Base-by-base conservation (phyloP, 768 basidiomycete species). In the Cystobasidium onofrii region DNA sequence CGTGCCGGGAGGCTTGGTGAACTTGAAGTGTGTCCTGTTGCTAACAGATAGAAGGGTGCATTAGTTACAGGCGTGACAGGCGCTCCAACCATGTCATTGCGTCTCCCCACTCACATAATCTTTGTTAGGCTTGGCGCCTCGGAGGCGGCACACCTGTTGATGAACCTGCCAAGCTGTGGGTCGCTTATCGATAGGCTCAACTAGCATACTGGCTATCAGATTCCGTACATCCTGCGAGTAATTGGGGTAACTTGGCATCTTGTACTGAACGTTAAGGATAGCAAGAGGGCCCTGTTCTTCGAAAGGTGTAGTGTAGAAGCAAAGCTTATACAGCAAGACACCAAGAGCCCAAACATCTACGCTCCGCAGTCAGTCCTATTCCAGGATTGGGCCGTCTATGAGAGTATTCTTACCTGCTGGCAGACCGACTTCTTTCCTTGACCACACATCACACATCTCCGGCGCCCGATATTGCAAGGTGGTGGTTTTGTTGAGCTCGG, bases 231-330 rank as follows among this genome's bases (percentile, higher is more conserved):
- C 39, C 50, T 44, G 39, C 27, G 74, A 79, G 71, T 76, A 76
- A 25, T 71, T 67, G 17, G 75, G 65, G 39, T 62, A 76, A 1
- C 74, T 64, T 18, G 75, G 74, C 73, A 80, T 71, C 64, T 88
- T 89, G 81, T 97, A 99, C 78, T 94, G 92, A 41, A 94, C 94
- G 79, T 97, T 97, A 76, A 98, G 84, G 75, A 98, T 98, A 1
- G 96, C 96, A 64, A 99, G 83, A 1, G 92, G 90, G 0, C 95
- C 95, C 77, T 97, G 93, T 79, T 97, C 95, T 81, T 99, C 96
- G 79, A 99, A 99, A 0, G 96, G 96, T 0, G 96, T 99, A 0
- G 94, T 99, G 81, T 99, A 99, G 82, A 97, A 99, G 81, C 96
- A 98, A 17, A 99, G 86, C 84, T 98, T 99, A 84, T 97, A 99